A percentile compares a stretch with the other conserved stretches of the same genome.
Evolutionary conservation across 2,329 filamentous ascomycete genomes (phyloP).

Genomic region (Fusarium sp.): DNA sequence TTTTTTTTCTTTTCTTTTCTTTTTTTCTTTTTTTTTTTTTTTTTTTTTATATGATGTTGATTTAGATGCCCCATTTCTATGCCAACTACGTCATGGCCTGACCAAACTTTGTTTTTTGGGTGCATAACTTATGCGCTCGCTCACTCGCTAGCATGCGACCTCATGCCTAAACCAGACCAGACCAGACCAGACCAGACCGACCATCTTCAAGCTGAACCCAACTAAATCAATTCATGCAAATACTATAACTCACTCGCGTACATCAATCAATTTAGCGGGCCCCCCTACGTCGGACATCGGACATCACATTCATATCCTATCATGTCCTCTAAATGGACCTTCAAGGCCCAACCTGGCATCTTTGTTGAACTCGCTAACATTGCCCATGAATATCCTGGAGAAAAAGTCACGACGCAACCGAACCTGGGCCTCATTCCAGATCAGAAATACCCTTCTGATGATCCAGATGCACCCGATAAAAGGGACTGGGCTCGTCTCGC

Average conservation of each 20-base stretch:
- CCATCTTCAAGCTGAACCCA: neutral
- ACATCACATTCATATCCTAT: neutral
- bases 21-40: too few species aligned
- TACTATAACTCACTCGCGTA: neutral
- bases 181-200: neutral
- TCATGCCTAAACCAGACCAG: neutral
- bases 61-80: conserved; percentile 11
- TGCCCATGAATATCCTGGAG: conserved; percentile 40
- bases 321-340: conserved; percentile 40
- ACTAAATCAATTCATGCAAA: neutral
- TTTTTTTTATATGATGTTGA: neutral
- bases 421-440: conserved; percentile 65
- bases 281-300: neutral
- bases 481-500: conserved; percentile 65
- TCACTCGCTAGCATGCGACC: neutral
- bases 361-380: conserved; percentile 58
- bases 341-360: conserved; percentile 41
- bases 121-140: neutral
- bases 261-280: neutral
- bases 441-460: conserved; percentile 56
- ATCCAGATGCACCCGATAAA: conserved; percentile 35
- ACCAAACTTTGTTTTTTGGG: neutral
- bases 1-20: too few species aligned
- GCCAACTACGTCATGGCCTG: conserved; percentile 34
- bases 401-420: conserved; percentile 53